Percentiles rank a stretch among this genome's conserved stretches.
Evolutionary conservation across 371 early-diverging fungal species (phyloP).

Genomic region (Coemansia linderi): DNA sequence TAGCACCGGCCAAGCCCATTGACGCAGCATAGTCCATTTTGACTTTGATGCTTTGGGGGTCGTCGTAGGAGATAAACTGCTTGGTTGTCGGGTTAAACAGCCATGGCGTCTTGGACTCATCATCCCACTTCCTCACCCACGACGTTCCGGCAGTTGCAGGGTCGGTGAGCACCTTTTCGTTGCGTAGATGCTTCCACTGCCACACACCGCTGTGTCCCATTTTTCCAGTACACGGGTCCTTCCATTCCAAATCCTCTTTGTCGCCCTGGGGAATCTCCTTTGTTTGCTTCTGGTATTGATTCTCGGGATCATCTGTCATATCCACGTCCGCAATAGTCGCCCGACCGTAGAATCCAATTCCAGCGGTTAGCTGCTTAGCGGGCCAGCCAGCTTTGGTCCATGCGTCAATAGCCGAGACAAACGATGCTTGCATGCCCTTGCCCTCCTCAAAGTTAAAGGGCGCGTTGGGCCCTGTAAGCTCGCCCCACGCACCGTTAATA

Average conservation of each 20-base stretch:
- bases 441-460: constrained; percentile 59
- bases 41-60: constrained; percentile 58
- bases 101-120: constrained; percentile 64
- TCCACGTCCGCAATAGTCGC: constrained; percentile 54
- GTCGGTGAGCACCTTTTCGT: constrained; percentile 54
- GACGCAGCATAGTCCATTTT: constrained; percentile 63
- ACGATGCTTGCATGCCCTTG: constrained; percentile 54
- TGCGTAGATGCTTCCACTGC: constrained; percentile 58
- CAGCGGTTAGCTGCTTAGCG: constrained; percentile 61
- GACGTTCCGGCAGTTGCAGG: constrained; percentile 53
- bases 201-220: constrained; percentile 55
- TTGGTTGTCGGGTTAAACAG: constrained; percentile 62
- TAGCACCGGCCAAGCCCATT: constrained; percentile 63
- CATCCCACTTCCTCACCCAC: constrained; percentile 67
- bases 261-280: constrained; percentile 24
- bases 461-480: constrained; percentile 66
- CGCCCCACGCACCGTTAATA: constrained; percentile 66
- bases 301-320: constrained; percentile 50
- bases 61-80: constrained; percentile 61
- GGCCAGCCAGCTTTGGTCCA: constrained; percentile 40
- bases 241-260: constrained; percentile 17
- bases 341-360: constrained; percentile 73
- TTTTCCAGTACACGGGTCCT: constrained; percentile 20
- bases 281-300: constrained; percentile 24
- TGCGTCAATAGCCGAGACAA: constrained; percentile 10